Evolutionary conservation across 2,329 filamentous ascomycete genomes (phyloP).

Genomic region (Botrytis fragariae): DNA sequence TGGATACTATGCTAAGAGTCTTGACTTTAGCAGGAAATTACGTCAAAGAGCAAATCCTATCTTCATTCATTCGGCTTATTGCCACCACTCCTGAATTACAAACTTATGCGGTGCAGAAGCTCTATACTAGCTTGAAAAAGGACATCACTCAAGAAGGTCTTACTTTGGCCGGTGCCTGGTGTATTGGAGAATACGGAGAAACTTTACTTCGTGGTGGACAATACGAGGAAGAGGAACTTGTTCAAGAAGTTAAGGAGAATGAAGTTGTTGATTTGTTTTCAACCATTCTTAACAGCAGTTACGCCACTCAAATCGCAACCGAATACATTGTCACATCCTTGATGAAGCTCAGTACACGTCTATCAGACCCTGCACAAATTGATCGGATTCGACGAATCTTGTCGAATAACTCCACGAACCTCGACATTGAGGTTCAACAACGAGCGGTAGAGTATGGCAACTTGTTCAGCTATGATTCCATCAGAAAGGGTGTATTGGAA

Average conservation of each 20-base stretch:
- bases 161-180: slow-evolving; percentile 91
- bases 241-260: slow-evolving; percentile 74
- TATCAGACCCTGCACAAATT: slow-evolving; percentile 79
- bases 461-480: slow-evolving; percentile 84
- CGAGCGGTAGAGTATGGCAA: slow-evolving; percentile 94
- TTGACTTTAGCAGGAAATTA: slow-evolving; percentile 92
- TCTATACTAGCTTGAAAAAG: slow-evolving; percentile 86
- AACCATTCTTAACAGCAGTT: slow-evolving; percentile 90
- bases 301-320: slow-evolving; percentile 83
- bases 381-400: slow-evolving; percentile 81
- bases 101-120: slow-evolving; percentile 93
- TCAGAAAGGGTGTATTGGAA: slow-evolving; percentile 86
- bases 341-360: slow-evolving; percentile 89
- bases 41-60: slow-evolving; percentile 96
- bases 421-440: slow-evolving; percentile 95
- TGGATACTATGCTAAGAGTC: slow-evolving; percentile 95
- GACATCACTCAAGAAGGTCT: slow-evolving; percentile 97
- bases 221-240: slow-evolving; percentile 91
- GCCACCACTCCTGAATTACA: slow-evolving; percentile 93
- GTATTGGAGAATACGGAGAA: slow-evolving; percentile 96
- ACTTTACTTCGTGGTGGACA: slow-evolving; percentile 82
- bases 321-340: slow-evolving; percentile 95
- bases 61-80: slow-evolving; percentile 92
- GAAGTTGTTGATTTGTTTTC: slow-evolving; percentile 93
- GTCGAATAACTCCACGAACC: slow-evolving; percentile 73